A percentile compares a stretch with the other conserved stretches of the same genome.
phyloP scores from a whole-genome alignment of 2,329 filamentous ascomycete genomes.

The Trichoderma citrinoviride region DNA sequence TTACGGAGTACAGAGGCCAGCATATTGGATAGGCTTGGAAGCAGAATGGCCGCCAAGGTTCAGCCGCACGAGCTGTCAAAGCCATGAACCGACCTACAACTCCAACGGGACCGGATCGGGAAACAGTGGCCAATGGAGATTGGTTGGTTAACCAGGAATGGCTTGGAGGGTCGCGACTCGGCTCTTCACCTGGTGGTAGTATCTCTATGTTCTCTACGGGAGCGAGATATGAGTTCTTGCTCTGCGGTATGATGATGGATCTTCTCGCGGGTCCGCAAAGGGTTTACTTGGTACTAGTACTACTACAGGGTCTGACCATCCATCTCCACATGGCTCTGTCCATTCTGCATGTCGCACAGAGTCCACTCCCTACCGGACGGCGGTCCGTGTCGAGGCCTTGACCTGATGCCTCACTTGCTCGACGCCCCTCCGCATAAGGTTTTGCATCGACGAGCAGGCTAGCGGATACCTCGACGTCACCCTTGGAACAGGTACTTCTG shows the following conservation, averaged over 20 bases:
- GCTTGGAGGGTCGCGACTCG: neutral
- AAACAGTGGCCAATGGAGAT: neutral
- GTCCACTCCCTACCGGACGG: neutral
- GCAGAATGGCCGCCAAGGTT: neutral
- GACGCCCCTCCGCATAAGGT: conserved; percentile 8
- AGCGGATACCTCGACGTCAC: conserved; percentile 13
- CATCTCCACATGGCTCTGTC: conserved; percentile 6
- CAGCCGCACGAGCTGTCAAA: conserved; percentile 9
- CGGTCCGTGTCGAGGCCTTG: neutral
- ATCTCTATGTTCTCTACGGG: neutral
- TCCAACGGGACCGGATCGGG: neutral
- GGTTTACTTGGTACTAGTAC: no score
- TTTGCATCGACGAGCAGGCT: neutral
- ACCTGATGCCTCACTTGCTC: neutral
- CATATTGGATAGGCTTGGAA: neutral
- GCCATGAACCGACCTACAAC: neutral
- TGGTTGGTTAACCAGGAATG: neutral
- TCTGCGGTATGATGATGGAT: neutral
- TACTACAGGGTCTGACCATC: neutral
- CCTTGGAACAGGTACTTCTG: conserved; percentile 5
- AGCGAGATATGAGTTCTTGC: neutral
- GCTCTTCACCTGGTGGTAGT: neutral
- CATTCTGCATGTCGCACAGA: conserved; percentile 10
- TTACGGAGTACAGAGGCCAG: neutral
- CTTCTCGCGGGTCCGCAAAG: neutral